Percentiles rank a stretch among this genome's conserved stretches.
Conservation (phyloP, 306 rosid genomes). For the Gastrolobium villosum region DNA sequence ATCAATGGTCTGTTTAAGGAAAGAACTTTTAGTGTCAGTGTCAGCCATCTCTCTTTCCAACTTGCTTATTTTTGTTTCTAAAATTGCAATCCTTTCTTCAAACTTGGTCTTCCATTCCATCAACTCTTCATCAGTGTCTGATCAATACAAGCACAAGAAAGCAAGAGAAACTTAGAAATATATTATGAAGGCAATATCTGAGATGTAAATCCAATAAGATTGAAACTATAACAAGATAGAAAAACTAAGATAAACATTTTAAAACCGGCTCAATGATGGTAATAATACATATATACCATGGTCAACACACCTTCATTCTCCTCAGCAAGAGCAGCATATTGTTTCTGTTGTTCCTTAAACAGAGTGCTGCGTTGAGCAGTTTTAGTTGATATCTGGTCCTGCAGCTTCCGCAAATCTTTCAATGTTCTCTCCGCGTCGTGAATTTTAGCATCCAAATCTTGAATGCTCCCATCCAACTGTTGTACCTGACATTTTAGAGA, state of each 20-base stretch:
- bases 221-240: slow-evolving; percentile 15
- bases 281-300: slow-evolving; percentile 39
- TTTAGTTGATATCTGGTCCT: slow-evolving; percentile 72
- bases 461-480: slow-evolving; percentile 74
- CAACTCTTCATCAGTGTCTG: slow-evolving; percentile 93
- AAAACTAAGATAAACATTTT: slow-evolving; percentile 7
- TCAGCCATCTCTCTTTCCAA: slow-evolving; percentile 82
- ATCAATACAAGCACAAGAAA: slow-evolving; percentile 45
- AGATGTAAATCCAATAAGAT: slow-evolving; percentile 9
- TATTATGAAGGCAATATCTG: slow-evolving; percentile 21
- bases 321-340: slow-evolving; percentile 72
- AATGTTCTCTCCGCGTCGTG: slow-evolving; percentile 59
- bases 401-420: slow-evolving; percentile 66
- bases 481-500: slow-evolving; percentile 66
- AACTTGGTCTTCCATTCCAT: slow-evolving; percentile 87
- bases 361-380: slow-evolving; percentile 77
- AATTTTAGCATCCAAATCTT: slow-evolving; percentile 69
- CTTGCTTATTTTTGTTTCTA: slow-evolving; percentile 64
- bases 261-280: slow-evolving; percentile 32
- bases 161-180: slow-evolving; percentile 39
- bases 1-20: slow-evolving; percentile 54
- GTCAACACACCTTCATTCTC: slow-evolving; percentile 78
- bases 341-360: slow-evolving; percentile 69
- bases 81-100: slow-evolving; percentile 75
- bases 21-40: slow-evolving; percentile 52